Conservation (phyloP, 2,329 filamentous ascomycete genomes). For the Aspergillus sp. region DNA sequence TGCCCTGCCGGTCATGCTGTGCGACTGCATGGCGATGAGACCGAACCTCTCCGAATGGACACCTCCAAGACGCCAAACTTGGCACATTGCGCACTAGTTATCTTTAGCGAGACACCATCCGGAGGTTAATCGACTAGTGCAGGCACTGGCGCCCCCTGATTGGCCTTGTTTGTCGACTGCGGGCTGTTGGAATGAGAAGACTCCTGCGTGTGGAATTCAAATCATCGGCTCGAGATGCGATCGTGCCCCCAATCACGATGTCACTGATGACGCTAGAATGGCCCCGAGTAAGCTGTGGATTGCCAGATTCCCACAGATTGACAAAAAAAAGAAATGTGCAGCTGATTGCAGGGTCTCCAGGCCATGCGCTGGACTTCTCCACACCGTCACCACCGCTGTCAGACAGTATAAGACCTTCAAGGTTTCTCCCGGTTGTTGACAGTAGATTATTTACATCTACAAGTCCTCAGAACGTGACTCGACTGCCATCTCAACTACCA, state of each 20-base stretch:
- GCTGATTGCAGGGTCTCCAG: conserved; percentile 11
- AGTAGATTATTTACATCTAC: too few species aligned
- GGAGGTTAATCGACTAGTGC: conserved; percentile 7
- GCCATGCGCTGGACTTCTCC: conserved; percentile 18
- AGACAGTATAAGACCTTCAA: conserved; percentile 19
- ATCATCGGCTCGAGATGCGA: conserved; percentile 9
- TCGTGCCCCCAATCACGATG: conserved; percentile 4
- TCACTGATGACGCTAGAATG: conserved; percentile 4
- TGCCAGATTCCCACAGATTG: background rate
- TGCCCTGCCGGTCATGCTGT: background rate
- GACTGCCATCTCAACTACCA: background rate
- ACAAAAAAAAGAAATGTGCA: conserved; percentile 1
- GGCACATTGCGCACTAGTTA: background rate
- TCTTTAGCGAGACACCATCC: background rate
- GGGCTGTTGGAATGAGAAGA: conserved; percentile 11
- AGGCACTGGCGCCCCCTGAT: conserved; percentile 6
- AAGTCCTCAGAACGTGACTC: background rate
- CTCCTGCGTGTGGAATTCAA: conserved; percentile 16
- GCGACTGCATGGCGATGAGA: background rate
- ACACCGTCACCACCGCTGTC: background rate
- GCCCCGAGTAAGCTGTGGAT: background rate
- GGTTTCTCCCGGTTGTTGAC: conserved; percentile 9
- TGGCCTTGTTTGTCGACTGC: background rate
- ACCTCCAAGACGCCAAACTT: background rate
- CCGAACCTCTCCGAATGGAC: conserved; percentile 8